Percentiles rank a stretch among this genome's conserved stretches.
Evolutionary conservation across 371 early-diverging fungal genomes (phyloP).

Genomic region (Chytridiales sp.): DNA sequence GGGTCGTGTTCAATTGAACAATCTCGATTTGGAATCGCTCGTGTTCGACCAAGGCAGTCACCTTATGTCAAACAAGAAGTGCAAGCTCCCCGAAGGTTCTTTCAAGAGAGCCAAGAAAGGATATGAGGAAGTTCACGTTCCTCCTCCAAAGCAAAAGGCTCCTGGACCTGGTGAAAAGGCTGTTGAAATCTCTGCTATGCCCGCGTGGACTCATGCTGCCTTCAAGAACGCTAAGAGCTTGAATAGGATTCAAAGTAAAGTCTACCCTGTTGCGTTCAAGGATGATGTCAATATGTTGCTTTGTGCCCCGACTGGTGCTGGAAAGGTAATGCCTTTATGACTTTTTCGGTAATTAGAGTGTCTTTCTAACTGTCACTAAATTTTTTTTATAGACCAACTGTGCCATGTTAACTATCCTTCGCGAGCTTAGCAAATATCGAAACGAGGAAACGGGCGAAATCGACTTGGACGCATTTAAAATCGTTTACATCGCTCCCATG

Average conservation of each 20-base stretch:
- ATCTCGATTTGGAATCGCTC: constrained; percentile 78
- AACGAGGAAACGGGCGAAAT: constrained; percentile 74
- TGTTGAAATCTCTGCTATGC: constrained; percentile 72
- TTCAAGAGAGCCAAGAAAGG: constrained; percentile 90
- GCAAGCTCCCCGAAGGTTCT: constrained; percentile 90
- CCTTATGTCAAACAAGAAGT: constrained; percentile 95
- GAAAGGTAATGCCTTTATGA: constrained; percentile 53
- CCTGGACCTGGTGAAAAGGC: constrained; percentile 67
- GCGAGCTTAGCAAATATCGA: constrained; percentile 76
- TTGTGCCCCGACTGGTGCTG: constrained; percentile 99
- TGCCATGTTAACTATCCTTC: constrained; percentile 93
- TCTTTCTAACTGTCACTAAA: background rate
- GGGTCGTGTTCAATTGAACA: constrained; percentile 17
- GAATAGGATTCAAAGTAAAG: constrained; percentile 91
- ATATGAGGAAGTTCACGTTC: constrained; percentile 96
- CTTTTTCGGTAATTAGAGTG: background rate
- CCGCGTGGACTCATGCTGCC: constrained; percentile 86
- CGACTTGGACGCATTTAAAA: constrained; percentile 85
- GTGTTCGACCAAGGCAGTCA: constrained; percentile 90
- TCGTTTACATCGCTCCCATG: constrained; percentile 99
- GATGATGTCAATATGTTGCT: constrained; percentile 94
- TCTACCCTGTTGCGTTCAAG: constrained; percentile 84
- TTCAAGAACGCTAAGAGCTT: constrained; percentile 71
- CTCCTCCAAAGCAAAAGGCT: constrained; percentile 76
- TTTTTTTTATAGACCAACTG: constrained; percentile 80